Percentiles rank a stretch among this genome's conserved stretches.
These are phyloP conservation scores for Leishmania major DNA, from an alignment of 208 protist species.

Conservation along the genomic window DNA sequence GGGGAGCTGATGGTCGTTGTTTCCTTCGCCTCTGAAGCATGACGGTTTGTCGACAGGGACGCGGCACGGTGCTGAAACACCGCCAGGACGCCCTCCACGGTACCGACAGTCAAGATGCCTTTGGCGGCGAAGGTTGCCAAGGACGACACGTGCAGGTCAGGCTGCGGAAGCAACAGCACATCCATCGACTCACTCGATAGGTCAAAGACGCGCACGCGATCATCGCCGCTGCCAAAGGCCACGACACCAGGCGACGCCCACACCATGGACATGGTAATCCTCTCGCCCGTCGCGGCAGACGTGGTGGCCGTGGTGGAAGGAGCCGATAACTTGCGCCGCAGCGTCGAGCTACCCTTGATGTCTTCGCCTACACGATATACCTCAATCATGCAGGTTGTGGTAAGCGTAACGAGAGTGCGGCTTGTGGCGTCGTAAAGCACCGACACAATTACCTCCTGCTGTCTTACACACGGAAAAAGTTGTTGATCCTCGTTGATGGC, in stretches of 20 bases:
- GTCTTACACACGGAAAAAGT: slow-evolving; percentile 46
- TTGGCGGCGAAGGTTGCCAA: slow-evolving; percentile 41
- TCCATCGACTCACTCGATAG: slow-evolving; percentile 74
- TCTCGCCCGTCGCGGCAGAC: slow-evolving; percentile 28
- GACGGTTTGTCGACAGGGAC: background rate
- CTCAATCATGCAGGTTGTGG: slow-evolving; percentile 54
- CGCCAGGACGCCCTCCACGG: slow-evolving; percentile 65
- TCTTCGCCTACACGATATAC: slow-evolving; percentile 64
- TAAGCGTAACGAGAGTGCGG: slow-evolving; percentile 75
- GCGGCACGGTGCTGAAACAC: slow-evolving; percentile 49
- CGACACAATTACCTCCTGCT: slow-evolving; percentile 53
- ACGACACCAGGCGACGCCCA: slow-evolving; percentile 75
- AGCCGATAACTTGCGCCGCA: slow-evolving; percentile 78
- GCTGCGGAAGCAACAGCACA: slow-evolving; percentile 61
- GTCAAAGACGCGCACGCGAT: slow-evolving; percentile 84
- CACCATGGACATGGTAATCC: slow-evolving; percentile 55
- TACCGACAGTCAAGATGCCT: slow-evolving; percentile 59
- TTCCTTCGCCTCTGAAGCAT: background rate
- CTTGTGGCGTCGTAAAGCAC: slow-evolving; percentile 70
- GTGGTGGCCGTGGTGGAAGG: slow-evolving; percentile 32
- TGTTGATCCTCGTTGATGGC: slow-evolving; percentile 75
- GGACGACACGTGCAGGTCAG: slow-evolving; percentile 54
- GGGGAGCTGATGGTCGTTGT: background rate
- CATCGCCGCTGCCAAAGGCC: slow-evolving; percentile 81
- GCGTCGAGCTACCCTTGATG: slow-evolving; percentile 37